Base-by-base conservation (phyloP, 257 asterid genomes). In the Marsdenia floribunda region DNA sequence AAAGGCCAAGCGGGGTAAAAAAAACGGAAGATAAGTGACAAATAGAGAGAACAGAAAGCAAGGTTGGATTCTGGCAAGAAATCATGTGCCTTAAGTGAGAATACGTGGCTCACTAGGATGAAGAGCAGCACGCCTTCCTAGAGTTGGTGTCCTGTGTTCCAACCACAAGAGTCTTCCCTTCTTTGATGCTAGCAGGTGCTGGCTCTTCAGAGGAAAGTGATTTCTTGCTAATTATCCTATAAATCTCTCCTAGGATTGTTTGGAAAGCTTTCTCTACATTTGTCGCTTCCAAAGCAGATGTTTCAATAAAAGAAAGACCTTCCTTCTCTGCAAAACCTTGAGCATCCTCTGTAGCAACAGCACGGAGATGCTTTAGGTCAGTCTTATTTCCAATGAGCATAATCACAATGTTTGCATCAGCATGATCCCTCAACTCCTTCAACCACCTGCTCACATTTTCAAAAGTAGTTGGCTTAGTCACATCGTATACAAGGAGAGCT, bases 351-450 rank as follows among this genome's bases (percentile, higher is more conserved):
- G 96, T 91, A 29, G 90, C 88, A 55, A 93, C 97, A 52, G 96
- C 96, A 73, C 96, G 82, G 3, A 93, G 97, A 80, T 93, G 98
- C 86, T 90, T 89, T 75, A 93, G 85, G 83, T 93, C 98, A 3
- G 93, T 89, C 81, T 93, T 93, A 26, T 93, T 93, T 69, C 97
- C 97, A 53, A 93, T 88, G 74, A 93, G 94, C 96, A 89, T 91
- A 68, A 91, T 91, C 69, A 93, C 93, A 33, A 91, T 91, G 89
- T 91, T 93, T 52, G 96, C 82, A 72, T 93, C 96, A 22, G 98
- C 98, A 24, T 90, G 97, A 83, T 93, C 97, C 81, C 98, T 82
- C 77, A 93, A 89, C 83, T 93, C 98, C 90, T 91, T 93, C 89
- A 93, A 85, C 98, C 98, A 91, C 57, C 98, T 87, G 63, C 91